phyloP scores from a whole-genome alignment of 139 green algal species.

The Auxenochlorella protothecoides region DNA sequence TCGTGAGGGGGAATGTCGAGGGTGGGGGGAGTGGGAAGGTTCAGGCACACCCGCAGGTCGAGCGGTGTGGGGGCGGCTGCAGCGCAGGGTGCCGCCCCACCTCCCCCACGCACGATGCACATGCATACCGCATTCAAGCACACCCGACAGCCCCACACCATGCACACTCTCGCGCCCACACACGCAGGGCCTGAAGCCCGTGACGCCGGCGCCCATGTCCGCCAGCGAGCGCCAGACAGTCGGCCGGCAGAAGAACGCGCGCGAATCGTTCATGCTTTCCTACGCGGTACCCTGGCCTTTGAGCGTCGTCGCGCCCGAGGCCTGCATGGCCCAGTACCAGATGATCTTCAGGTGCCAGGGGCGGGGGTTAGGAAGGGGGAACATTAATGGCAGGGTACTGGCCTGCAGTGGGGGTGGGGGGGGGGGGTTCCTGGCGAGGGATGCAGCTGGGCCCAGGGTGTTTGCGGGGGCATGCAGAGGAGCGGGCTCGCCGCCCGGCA shows the following conservation, averaged over 20 bases:
- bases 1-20: not conserved
- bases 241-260: conserved; percentile 20
- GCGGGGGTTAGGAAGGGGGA: not conserved
- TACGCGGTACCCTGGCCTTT: conserved; percentile 67
- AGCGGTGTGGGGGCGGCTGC: not conserved
- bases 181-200: conserved; percentile 5
- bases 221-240: conserved; percentile 13
- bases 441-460: too few species aligned
- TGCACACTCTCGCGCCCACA: too few species aligned
- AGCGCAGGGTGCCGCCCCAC: not conserved
- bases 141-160: too few species aligned
- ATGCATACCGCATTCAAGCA: too few species aligned
- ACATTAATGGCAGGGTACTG: not conserved
- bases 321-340: conserved; percentile 78
- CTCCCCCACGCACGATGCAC: conserved; percentile 7
- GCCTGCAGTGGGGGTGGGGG: conserved; percentile 1
- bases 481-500: too few species aligned
- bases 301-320: conserved; percentile 58
- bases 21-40: not conserved
- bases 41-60: not conserved
- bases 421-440: too few species aligned
- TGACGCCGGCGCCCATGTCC: conserved; percentile 18
- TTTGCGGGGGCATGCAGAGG: too few species aligned
- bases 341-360: conserved; percentile 47
- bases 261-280: conserved; percentile 50